Percentiles rank a stretch among this genome's conserved stretches.
Evolutionary conservation across 2,329 filamentous ascomycete genomes (phyloP).

Genomic region (Colletotrichum sp.): DNA sequence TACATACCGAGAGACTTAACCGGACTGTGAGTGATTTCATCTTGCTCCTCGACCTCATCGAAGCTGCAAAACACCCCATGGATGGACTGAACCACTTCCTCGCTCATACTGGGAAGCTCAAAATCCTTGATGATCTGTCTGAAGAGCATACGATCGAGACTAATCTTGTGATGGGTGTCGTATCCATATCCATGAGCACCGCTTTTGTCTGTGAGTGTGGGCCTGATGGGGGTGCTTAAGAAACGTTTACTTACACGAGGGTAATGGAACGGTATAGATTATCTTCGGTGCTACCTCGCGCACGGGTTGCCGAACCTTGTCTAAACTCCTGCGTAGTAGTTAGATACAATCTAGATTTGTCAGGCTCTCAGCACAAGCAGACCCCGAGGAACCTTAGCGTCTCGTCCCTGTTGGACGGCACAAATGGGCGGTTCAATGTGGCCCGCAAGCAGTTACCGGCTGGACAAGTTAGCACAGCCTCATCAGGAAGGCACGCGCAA

Average conservation of each 20-base stretch:
- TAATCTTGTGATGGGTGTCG: not conserved
- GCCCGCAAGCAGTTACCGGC: not conserved
- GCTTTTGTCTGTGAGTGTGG: not conserved
- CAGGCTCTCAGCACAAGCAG: not conserved
- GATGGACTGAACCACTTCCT: not conserved
- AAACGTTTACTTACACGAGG: not conserved
- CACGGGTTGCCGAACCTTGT: not conserved
- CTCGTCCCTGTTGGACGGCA: not conserved
- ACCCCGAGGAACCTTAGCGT: not conserved
- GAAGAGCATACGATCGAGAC: not conserved
- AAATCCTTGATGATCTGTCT: not conserved
- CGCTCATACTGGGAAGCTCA: not conserved
- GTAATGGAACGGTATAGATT: not conserved
- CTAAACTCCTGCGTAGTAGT: not conserved
- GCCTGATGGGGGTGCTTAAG: not conserved
- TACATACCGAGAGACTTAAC: not conserved
- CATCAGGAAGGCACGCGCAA: not conserved
- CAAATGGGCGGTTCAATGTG: not conserved
- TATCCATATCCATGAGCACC: not conserved
- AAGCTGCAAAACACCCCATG: not conserved
- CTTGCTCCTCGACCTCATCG: not conserved
- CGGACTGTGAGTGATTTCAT: not conserved
- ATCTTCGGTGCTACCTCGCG: not conserved
- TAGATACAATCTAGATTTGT: not conserved
- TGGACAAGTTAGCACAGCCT: not conserved